phyloP scores from a whole-genome alignment of 2,329 filamentous ascomycete genomes.

The Rhinocladiella similis region DNA sequence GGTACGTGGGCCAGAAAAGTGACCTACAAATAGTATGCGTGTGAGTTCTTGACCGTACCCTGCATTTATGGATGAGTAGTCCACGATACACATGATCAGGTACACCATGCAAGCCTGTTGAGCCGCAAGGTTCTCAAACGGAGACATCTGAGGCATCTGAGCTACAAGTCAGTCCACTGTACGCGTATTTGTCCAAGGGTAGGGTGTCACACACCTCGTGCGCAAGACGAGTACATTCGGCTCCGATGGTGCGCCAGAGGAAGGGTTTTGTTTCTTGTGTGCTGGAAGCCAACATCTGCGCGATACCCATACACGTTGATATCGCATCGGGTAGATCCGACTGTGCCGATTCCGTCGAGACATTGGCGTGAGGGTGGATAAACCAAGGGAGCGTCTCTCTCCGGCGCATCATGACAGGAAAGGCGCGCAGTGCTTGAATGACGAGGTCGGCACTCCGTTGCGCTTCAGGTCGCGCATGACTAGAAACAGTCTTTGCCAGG shows the following conservation, averaged over 20 bases:
- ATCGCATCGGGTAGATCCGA: slow-evolving; percentile 20
- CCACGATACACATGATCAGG: slow-evolving; percentile 25
- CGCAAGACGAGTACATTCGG: slow-evolving; percentile 10
- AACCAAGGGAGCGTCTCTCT: slow-evolving; percentile 30
- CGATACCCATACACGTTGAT: slow-evolving; percentile 29
- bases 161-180: background rate
- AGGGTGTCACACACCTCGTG: background rate
- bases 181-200: background rate
- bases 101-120: slow-evolving; percentile 26
- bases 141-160: slow-evolving; percentile 4
- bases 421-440: slow-evolving; percentile 20
- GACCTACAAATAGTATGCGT: slow-evolving; percentile 1
- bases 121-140: slow-evolving; percentile 17
- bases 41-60: slow-evolving; percentile 13
- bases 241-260: slow-evolving; percentile 24
- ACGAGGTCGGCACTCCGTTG: slow-evolving; percentile 13
- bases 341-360: background rate
- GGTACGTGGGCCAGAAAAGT: no score
- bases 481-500: background rate
- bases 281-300: slow-evolving; percentile 27
- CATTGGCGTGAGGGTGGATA: slow-evolving; percentile 23
- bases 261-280: slow-evolving; percentile 23
- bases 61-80: slow-evolving; percentile 2
- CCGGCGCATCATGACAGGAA: slow-evolving; percentile 29
- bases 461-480: slow-evolving; percentile 5